phyloP scores from a whole-genome alignment of 768 basidiomycete species.

The Clitopilus hobsonii region DNA sequence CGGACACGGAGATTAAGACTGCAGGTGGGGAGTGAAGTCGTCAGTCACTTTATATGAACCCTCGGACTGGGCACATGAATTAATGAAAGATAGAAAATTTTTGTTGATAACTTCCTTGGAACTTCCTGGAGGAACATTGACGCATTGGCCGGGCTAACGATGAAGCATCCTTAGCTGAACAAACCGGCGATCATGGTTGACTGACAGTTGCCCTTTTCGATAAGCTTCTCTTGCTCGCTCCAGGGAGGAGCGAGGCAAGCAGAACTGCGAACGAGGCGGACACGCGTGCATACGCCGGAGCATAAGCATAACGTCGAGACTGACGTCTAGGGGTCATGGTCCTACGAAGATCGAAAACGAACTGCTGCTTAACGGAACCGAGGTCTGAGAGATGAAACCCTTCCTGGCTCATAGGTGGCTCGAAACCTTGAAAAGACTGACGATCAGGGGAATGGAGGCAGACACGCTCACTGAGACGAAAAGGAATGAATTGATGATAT shows the following conservation, averaged over 20 bases:
- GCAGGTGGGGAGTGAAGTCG: too few species aligned
- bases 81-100: background rate
- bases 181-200: background rate
- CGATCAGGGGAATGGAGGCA: background rate
- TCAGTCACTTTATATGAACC: too few species aligned
- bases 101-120: background rate
- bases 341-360: background rate
- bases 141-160: background rate
- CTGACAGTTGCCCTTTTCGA: background rate
- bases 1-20: background rate
- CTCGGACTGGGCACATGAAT: too few species aligned
- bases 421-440: background rate
- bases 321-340: background rate
- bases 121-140: background rate
- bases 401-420: background rate
- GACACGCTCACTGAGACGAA: background rate
- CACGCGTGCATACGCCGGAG: background rate
- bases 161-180: background rate
- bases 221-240: background rate
- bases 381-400: background rate
- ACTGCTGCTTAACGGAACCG: background rate
- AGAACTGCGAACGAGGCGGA: background rate
- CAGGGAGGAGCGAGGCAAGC: background rate
- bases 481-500: conserved; percentile 22
- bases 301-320: background rate